Evolutionary conservation across 2,329 filamentous ascomycete genomes (phyloP).

Genomic region (Fusarium sp.): DNA sequence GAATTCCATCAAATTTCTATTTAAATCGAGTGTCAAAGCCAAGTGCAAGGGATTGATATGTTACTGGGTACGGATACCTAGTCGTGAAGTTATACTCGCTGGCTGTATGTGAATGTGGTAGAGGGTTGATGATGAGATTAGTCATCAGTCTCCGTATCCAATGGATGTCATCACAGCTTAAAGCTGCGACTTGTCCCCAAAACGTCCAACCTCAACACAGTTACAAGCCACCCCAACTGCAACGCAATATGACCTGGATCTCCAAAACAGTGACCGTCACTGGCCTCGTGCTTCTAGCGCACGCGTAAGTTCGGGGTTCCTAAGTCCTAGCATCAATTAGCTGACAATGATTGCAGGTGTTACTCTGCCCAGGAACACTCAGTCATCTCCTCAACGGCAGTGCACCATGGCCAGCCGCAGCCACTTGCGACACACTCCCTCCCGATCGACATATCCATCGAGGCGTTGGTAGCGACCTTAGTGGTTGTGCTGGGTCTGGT

Average conservation of each 20-base stretch:
- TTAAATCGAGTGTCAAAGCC: neutral
- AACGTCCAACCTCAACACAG: constrained; percentile 14
- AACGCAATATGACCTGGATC: constrained; percentile 74
- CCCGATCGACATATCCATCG: constrained; percentile 87
- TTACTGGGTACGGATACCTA: neutral
- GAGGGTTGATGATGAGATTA: constrained; percentile 31
- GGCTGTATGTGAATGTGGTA: constrained; percentile 1
- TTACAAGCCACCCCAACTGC: constrained; percentile 16
- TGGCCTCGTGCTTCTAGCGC: constrained; percentile 83
- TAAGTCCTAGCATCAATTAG: constrained; percentile 7
- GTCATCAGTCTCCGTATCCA: constrained; percentile 32
- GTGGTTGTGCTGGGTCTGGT: constrained; percentile 89
- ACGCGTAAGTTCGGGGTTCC: constrained; percentile 75
- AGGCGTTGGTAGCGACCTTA: constrained; percentile 84
- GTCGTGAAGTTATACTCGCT: constrained; percentile 6
- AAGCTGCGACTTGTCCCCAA: constrained; percentile 44
- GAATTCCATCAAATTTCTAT: neutral
- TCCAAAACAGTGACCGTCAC: constrained; percentile 78
- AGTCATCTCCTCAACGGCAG: constrained; percentile 72
- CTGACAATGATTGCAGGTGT: constrained; percentile 70
- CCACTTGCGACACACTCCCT: constrained; percentile 64
- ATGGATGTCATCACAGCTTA: constrained; percentile 19
- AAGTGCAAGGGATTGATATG: neutral
- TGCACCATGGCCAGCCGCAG: constrained; percentile 60
- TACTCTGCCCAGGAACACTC: constrained; percentile 97